phyloP scores from a whole-genome alignment of 306 rosid genomes.

The Corylus heterophylla region DNA sequence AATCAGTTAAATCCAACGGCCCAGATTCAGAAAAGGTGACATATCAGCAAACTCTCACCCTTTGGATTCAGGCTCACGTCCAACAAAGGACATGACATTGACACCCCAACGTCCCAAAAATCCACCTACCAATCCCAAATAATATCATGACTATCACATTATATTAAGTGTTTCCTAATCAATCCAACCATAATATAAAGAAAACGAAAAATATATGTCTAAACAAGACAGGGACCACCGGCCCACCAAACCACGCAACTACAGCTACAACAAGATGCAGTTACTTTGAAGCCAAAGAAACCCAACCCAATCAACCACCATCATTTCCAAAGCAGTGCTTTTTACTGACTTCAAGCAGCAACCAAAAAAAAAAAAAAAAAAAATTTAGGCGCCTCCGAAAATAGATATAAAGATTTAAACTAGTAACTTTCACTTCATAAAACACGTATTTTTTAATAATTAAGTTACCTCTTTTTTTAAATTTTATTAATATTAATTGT shows the following conservation, averaged over 20 bases:
- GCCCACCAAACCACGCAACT: constrained; percentile 12
- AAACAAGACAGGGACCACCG: constrained; percentile 13
- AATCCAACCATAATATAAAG: background rate
- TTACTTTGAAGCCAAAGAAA: constrained; percentile 64
- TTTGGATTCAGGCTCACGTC: background rate
- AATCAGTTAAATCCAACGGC: background rate
- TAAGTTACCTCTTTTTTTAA: too few relatives aligned
- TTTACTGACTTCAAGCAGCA: too few relatives aligned
- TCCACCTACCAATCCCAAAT: background rate
- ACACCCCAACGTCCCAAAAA: too few relatives aligned
- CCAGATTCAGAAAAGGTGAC: background rate
- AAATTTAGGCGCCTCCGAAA: too few relatives aligned
- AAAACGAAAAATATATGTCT: too few relatives aligned
- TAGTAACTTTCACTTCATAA: too few relatives aligned
- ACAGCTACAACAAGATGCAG: constrained; percentile 16
- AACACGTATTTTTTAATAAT: too few relatives aligned
- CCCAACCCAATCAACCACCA: constrained; percentile 27
- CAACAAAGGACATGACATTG: background rate
- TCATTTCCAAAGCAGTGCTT: too few relatives aligned
- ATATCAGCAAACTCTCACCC: background rate
- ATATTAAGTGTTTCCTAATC: background rate
- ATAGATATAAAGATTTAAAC: too few relatives aligned
- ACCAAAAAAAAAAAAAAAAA: too few relatives aligned
- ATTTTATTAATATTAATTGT: too few relatives aligned
- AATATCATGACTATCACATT: background rate